A percentile compares a stretch with the other conserved stretches of the same genome.
Conservation (phyloP, 768 basidiomycete genomes). For the Xerocomellus intermedius region DNA sequence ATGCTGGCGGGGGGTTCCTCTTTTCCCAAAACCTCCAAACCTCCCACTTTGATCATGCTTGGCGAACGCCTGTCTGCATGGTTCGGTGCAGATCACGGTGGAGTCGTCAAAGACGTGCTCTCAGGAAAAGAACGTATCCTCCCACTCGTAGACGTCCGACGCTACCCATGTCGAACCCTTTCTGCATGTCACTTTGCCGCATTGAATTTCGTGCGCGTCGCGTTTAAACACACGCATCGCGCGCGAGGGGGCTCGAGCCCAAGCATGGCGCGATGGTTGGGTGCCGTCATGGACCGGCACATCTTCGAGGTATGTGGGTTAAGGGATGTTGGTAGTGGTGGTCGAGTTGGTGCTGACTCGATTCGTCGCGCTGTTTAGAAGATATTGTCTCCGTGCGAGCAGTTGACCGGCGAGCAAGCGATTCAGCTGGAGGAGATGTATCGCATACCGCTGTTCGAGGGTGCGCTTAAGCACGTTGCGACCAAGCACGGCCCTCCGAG, state of each 20-base stretch:
- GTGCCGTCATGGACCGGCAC: slow-evolving; percentile 9
- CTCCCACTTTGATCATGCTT: slow-evolving; percentile 7
- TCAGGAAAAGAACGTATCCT: slow-evolving; percentile 41
- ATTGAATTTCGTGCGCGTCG: slow-evolving; percentile 55
- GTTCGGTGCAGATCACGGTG: slow-evolving; percentile 9
- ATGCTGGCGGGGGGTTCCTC: background rate
- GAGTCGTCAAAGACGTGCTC: slow-evolving; percentile 20
- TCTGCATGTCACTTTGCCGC: slow-evolving; percentile 63
- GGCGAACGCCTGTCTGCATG: slow-evolving; percentile 12
- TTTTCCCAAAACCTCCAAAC: background rate
- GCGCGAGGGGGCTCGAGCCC: background rate
- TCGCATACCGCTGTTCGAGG: slow-evolving; percentile 46
- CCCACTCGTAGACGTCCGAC: slow-evolving; percentile 45
- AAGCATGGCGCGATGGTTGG: slow-evolving; percentile 11
- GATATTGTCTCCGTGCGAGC: slow-evolving; percentile 48
- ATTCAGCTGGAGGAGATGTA: slow-evolving; percentile 53
- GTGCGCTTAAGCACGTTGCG: slow-evolving; percentile 32
- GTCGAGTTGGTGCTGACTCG: background rate
- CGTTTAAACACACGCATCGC: slow-evolving; percentile 32
- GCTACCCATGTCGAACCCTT: slow-evolving; percentile 38
- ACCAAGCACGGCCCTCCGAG: slow-evolving; percentile 39
- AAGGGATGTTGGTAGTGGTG: background rate
- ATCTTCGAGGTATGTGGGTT: slow-evolving; percentile 21
- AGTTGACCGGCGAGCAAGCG: slow-evolving; percentile 44
- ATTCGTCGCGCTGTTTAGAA: slow-evolving; percentile 36